Conservation (phyloP, 768 basidiomycete genomes). For the Lepiota brunneoincarnata region DNA sequence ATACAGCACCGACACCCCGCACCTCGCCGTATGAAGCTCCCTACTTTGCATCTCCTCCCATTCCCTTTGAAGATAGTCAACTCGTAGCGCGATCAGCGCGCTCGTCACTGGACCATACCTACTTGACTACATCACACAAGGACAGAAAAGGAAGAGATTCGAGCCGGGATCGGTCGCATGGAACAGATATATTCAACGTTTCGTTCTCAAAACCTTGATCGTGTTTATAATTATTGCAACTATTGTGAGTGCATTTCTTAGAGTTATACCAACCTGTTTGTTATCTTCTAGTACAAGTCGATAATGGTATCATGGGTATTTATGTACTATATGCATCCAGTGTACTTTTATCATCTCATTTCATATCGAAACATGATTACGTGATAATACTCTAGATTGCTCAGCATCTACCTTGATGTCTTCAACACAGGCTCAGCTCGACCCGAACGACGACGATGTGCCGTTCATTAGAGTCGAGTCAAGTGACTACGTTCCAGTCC, state of each 20-base stretch:
- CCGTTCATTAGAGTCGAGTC: constrained; percentile 9
- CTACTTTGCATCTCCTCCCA: constrained; percentile 42
- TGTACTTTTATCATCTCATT: background rate
- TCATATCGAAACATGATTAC: background rate
- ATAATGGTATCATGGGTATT: background rate
- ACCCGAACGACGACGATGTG: background rate
- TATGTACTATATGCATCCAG: too few relatives aligned
- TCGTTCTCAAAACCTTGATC: background rate
- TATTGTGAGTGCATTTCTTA: background rate
- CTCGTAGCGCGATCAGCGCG: background rate
- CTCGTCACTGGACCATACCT: background rate
- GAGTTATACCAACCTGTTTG: background rate
- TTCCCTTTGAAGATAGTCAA: constrained; percentile 17
- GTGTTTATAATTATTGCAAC: background rate
- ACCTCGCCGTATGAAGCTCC: constrained; percentile 44
- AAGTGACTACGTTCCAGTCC: constrained; percentile 41
- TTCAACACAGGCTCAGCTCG: background rate
- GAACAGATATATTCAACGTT: too few relatives aligned
- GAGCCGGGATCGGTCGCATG: background rate
- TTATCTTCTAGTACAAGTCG: background rate
- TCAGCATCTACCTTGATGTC: background rate
- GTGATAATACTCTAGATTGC: background rate
- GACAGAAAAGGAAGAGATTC: background rate
- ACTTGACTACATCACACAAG: background rate
- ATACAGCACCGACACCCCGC: constrained; percentile 31